These are phyloP conservation scores for Aspergillus sparsus DNA, from an alignment of 495 filamentous ascomycete genomes.

Conservation along the genomic window DNA sequence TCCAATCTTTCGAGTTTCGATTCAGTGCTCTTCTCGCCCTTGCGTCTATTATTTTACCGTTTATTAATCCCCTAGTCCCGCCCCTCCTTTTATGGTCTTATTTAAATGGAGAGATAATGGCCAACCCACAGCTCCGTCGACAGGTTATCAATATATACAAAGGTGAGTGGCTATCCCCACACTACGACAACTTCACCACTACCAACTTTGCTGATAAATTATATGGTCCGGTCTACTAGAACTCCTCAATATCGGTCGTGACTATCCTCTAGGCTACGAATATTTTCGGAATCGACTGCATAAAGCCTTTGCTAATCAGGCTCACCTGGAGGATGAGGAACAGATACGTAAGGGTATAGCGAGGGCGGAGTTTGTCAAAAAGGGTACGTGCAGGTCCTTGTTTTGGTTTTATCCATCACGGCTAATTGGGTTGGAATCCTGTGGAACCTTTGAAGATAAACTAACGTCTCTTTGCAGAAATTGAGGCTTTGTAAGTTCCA, in stretches of 20 bases:
- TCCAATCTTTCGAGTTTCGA: not conserved
- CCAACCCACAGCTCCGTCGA: conserved; percentile 62
- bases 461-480: conserved; percentile 53
- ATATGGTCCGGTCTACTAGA: conserved; percentile 48
- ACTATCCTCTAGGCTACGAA: conserved; percentile 83
- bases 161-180: conserved; percentile 51
- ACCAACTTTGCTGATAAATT: not conserved
- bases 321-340: conserved; percentile 65
- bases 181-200: not conserved
- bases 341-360: conserved; percentile 74
- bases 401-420: not conserved
- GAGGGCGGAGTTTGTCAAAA: conserved; percentile 84
- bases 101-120: conserved; percentile 33
- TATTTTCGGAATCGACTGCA: conserved; percentile 84
- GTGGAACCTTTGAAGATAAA: not conserved
- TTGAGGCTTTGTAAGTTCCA: conserved; percentile 80
- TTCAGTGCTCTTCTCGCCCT: not conserved
- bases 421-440: not conserved
- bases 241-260: conserved; percentile 77
- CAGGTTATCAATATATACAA: conserved; percentile 92
- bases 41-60: conserved; percentile 1
- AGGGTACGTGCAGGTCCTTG: conserved; percentile 55
- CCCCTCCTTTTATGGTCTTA: too few relatives aligned
- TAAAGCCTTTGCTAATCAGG: conserved; percentile 77
- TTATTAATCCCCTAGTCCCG: not conserved